Evolutionary conservation across 2,329 filamentous ascomycete genomes (phyloP).

Genomic region (Leptographium galeiforme): DNA sequence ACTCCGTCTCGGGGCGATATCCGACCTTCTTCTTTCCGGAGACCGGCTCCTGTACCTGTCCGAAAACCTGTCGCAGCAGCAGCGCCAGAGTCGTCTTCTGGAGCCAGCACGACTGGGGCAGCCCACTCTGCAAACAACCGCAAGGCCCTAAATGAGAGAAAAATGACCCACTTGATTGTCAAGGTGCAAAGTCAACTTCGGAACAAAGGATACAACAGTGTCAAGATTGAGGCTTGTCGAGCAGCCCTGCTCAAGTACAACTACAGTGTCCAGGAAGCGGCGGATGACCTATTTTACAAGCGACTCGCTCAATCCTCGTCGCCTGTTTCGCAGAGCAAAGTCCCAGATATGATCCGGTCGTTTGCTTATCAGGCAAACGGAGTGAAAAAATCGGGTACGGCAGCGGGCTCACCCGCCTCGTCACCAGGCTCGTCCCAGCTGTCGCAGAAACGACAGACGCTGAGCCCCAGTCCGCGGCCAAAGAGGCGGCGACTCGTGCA

Average conservation of each 20-base stretch:
- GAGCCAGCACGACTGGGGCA: neutral
- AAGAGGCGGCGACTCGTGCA: slow-evolving; percentile 17
- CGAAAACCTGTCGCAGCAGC: neutral
- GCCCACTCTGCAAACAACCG: neutral
- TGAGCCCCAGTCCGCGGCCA: slow-evolving; percentile 9
- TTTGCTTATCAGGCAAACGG: slow-evolving; percentile 8
- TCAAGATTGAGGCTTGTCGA: slow-evolving; percentile 2
- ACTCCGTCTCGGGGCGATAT: slow-evolving; percentile 46
- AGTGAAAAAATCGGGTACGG: neutral
- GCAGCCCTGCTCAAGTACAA: slow-evolving; percentile 4
- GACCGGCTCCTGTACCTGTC: slow-evolving; percentile 13
- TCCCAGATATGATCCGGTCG: slow-evolving; percentile 9
- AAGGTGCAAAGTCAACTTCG: slow-evolving; percentile 7
- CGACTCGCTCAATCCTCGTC: neutral
- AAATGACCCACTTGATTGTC: slow-evolving; percentile 3
- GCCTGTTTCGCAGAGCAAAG: neutral
- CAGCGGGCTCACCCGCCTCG: neutral
- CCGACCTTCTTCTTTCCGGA: slow-evolving; percentile 43
- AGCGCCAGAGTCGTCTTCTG: neutral
- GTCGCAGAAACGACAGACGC: slow-evolving; percentile 4
- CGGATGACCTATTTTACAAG: slow-evolving; percentile 6
- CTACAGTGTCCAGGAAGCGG: slow-evolving; percentile 7
- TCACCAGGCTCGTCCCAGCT: slow-evolving; percentile 5
- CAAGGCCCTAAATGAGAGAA: slow-evolving; percentile 6
- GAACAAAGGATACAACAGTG: neutral